phyloP scores from a whole-genome alignment of 164 flowering plant species.

The Litsea cubeba region DNA sequence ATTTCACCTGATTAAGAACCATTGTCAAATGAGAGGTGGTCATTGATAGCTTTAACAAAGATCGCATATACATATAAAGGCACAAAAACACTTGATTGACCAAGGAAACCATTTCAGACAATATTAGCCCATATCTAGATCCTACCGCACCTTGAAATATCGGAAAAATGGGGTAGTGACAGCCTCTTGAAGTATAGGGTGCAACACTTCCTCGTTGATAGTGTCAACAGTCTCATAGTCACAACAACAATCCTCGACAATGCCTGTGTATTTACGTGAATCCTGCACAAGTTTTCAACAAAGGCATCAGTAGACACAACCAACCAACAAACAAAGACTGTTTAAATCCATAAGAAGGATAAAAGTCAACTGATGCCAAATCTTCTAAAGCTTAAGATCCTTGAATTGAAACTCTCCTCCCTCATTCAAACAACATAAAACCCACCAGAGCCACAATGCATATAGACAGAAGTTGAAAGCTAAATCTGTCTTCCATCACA shows the following conservation, averaged over 20 bases:
- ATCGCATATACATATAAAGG: background rate
- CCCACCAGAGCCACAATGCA: background rate
- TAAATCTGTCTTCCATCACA: background rate
- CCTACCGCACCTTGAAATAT: slow-evolving; percentile 71
- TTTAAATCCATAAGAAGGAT: background rate
- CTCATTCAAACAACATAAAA: background rate
- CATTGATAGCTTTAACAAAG: background rate
- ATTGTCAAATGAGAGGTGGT: no score
- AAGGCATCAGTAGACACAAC: background rate
- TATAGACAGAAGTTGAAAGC: background rate
- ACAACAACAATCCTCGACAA: slow-evolving; percentile 94
- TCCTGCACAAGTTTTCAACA: slow-evolving; percentile 28
- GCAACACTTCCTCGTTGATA: slow-evolving; percentile 61
- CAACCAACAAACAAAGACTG: background rate
- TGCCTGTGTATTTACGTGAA: slow-evolving; percentile 63
- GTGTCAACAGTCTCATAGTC: slow-evolving; percentile 83
- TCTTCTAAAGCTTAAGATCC: background rate
- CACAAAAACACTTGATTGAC: background rate
- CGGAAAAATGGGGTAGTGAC: slow-evolving; percentile 83
- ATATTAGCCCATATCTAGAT: background rate
- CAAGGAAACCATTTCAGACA: background rate
- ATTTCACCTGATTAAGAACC: background rate
- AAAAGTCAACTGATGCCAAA: background rate
- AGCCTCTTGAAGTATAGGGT: slow-evolving; percentile 81
- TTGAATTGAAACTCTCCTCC: background rate